Conservation (phyloP, 306 rosid genomes). For the Rosa multiflora region DNA sequence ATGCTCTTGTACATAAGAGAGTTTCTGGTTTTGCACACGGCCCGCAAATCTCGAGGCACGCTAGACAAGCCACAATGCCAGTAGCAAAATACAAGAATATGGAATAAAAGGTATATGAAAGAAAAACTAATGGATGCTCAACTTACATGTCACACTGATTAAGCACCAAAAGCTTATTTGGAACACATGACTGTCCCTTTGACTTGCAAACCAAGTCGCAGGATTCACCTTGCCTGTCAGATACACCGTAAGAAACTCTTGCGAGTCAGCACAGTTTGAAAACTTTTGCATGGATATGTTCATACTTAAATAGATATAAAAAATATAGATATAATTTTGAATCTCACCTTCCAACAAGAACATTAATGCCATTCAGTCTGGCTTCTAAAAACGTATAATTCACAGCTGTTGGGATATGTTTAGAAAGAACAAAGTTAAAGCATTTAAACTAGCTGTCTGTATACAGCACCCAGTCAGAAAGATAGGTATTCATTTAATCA, state of each 20-base stretch:
- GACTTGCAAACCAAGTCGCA: conserved; percentile 83
- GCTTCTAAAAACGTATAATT: conserved; percentile 54
- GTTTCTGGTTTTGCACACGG: not conserved
- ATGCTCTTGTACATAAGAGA: not conserved
- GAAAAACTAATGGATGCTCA: conserved; percentile 6
- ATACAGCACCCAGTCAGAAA: conserved; percentile 1
- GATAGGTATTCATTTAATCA: not conserved
- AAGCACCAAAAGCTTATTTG: conserved; percentile 76
- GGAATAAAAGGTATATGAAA: conserved; percentile 12
- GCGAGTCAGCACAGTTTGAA: conserved; percentile 31
- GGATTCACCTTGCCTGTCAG: conserved; percentile 81
- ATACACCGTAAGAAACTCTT: conserved; percentile 35
- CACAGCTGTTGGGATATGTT: conserved; percentile 41
- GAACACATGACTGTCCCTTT: conserved; percentile 84
- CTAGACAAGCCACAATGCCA: not conserved
- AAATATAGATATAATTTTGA: conserved; percentile 8
- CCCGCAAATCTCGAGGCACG: not conserved
- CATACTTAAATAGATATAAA: not conserved
- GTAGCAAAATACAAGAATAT: not conserved
- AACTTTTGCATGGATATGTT: not conserved
- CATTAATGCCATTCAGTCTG: conserved; percentile 72
- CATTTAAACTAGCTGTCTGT: not conserved
- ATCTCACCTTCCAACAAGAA: conserved; percentile 83
- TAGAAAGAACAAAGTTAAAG: conserved; percentile 24
- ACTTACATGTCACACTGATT: conserved; percentile 92